These are phyloP conservation scores for Leptographium galeiforme DNA, from an alignment of 2,329 filamentous ascomycete species.

Conservation along the genomic window DNA sequence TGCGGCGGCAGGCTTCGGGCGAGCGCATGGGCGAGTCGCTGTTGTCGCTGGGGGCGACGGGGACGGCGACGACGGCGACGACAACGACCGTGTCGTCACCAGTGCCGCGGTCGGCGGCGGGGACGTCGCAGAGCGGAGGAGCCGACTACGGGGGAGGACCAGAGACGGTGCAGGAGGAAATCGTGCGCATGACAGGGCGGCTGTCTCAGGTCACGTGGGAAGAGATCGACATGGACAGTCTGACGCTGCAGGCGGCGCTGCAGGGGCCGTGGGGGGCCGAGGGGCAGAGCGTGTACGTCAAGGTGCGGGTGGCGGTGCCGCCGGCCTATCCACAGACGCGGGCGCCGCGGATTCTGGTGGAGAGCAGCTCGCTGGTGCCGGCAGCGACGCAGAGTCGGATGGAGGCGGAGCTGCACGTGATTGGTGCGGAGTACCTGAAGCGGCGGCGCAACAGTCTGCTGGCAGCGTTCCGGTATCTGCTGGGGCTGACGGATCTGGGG, in stretches of 20 bases:
- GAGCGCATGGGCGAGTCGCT: slow-evolving; percentile 6
- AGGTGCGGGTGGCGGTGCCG: slow-evolving; percentile 47
- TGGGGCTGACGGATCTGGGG: slow-evolving; percentile 49
- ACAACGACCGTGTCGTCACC: slow-evolving; percentile 16
- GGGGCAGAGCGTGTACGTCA: slow-evolving; percentile 45
- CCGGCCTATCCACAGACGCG: slow-evolving; percentile 43
- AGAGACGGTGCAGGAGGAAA: slow-evolving; percentile 51
- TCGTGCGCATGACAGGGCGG: slow-evolving; percentile 46
- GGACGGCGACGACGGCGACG: not conserved
- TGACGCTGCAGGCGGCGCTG: slow-evolving; percentile 45
- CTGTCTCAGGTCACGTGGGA: slow-evolving; percentile 53
- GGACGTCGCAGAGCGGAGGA: slow-evolving; percentile 35
- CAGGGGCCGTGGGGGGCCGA: slow-evolving; percentile 51
- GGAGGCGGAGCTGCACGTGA: slow-evolving; percentile 40
- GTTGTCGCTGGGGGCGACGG: not conserved
- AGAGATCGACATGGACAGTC: slow-evolving; percentile 48
- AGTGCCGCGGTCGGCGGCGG: slow-evolving; percentile 36
- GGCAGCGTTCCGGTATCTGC: slow-evolving; percentile 46
- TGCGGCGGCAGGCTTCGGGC: slow-evolving; percentile 7
- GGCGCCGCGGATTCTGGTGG: slow-evolving; percentile 45
- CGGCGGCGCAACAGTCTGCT: slow-evolving; percentile 49
- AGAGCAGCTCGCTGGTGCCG: slow-evolving; percentile 49
- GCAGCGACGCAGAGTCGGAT: slow-evolving; percentile 39
- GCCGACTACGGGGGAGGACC: slow-evolving; percentile 39
- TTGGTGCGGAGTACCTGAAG: slow-evolving; percentile 41